phyloP scores from a whole-genome alignment of 2,329 filamentous ascomycete species.

The Eurotiales sp. region DNA sequence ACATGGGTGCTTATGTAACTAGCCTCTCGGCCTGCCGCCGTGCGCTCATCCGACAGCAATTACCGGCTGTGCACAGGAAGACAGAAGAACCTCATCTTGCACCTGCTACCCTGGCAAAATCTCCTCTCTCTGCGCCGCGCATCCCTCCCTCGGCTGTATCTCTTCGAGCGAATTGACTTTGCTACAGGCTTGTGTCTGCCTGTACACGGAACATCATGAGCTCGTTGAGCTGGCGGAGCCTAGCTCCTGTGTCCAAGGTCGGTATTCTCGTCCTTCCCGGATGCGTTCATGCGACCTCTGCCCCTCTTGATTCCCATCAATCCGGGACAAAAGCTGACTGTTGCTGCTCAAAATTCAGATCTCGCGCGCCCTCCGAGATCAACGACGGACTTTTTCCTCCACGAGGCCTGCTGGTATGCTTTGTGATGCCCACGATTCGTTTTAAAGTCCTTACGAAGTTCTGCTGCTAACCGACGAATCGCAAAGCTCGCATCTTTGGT shows the following conservation, averaged over 20 bases:
- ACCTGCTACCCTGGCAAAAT: conserved; percentile 14
- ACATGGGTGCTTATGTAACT: conserved; percentile 33
- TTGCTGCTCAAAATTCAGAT: conserved; percentile 47
- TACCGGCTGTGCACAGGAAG: conserved; percentile 9
- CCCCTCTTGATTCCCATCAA: conserved; percentile 15
- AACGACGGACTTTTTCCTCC: conserved; percentile 78
- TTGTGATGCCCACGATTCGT: conserved; percentile 17
- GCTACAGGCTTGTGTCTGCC: conserved; percentile 14
- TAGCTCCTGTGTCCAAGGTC: conserved; percentile 48
- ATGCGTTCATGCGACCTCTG: conserved; percentile 8
- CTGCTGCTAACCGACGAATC: conserved; percentile 23
- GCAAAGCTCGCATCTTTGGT: conserved; percentile 74
- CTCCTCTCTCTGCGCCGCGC: conserved; percentile 19
- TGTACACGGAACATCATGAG: conserved; percentile 42
- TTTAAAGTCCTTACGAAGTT: conserved; percentile 8
- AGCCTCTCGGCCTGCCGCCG: conserved; percentile 16
- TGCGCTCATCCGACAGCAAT: conserved; percentile 21
- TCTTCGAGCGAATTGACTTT: conserved; percentile 21
- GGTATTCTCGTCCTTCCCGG: conserved; percentile 20
- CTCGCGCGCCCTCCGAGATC: conserved; percentile 59
- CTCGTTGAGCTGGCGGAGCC: conserved; percentile 48
- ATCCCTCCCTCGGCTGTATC: conserved; percentile 21
- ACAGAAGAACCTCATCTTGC: not conserved
- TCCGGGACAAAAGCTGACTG: conserved; percentile 22
- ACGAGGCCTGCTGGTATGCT: conserved; percentile 72